Evolutionary conservation across 2,329 filamentous ascomycete species (phyloP), one percentile per base, ranked within the genome.

Genomic region (Diplodia seriata): DNA sequence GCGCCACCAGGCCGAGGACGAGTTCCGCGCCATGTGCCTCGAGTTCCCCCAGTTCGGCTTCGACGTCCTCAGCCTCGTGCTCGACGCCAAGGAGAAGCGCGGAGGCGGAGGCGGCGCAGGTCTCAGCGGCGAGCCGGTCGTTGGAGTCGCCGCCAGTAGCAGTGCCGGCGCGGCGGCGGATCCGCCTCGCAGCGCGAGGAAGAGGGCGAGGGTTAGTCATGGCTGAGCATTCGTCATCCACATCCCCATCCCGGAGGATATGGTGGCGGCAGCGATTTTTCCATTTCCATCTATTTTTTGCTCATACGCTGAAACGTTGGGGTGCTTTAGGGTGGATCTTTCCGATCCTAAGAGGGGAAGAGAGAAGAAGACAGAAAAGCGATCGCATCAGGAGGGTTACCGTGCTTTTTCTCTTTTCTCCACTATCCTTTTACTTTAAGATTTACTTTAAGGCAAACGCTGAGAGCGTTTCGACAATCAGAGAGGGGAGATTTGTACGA

Each of bases 1-100:
- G 71, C 90, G 94, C 20, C 86, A 94, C 79, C 92, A 97, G 80
- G 92, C 93, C 47, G 92, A 96, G 79, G 86, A 87, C 7, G 92
- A 96, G 80, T 97, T 97, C 86, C 89, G 90, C 77, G 79, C 85
- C 55, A 87, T 97, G 80, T 97, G 94, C 81, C 82, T 97, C 77
- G 91, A 97, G 81, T 93, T 90, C 77, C 94, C 94, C 20, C 91
- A 96, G 76, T 97, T 97, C 77, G 91, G 91, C 75, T 97, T 94
- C 82, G 94, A 97, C 79, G 91, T 98, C 67, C 87, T 97, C 69
- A 93, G 88, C 72, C 71, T 92, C 71, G 81, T 85, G 68, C 79
- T 85, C 15, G 83, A 85, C 73, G 78, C 79, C 71, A 80, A 82
- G 72, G 83, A 85, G 77, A 83, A 82, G 81, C 73, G 78, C 47